Conservation (phyloP, 176 grass and related monocot genomes). For the Lolium rigidum region DNA sequence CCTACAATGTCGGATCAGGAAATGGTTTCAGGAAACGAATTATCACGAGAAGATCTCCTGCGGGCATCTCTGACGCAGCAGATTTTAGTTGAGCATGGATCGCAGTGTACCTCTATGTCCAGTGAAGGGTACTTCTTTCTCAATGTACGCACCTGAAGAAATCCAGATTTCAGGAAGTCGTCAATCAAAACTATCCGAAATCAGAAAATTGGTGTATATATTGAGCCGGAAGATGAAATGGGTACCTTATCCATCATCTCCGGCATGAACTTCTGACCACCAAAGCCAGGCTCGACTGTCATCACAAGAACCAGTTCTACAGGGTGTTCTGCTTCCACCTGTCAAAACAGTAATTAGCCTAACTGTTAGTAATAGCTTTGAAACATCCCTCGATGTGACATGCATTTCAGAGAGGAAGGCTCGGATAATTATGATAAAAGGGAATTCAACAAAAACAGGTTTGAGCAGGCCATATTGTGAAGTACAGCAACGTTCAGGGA, state of each 20-base stretch:
- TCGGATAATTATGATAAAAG: not conserved
- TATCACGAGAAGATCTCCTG: not conserved
- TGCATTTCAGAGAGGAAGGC: not conserved
- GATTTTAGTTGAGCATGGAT: not conserved
- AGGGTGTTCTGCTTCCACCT: slow-evolving; percentile 91
- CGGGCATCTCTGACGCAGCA: no score
- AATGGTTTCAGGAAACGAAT: slow-evolving; percentile 16
- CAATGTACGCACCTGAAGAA: slow-evolving; percentile 65
- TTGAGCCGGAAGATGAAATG: not conserved
- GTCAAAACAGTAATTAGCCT: slow-evolving; percentile 6
- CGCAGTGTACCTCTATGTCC: slow-evolving; percentile 77
- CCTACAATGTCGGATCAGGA: slow-evolving; percentile 42
- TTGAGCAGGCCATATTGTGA: not conserved
- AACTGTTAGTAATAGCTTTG: not conserved
- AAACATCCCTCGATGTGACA: not conserved
- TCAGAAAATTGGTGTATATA: not conserved
- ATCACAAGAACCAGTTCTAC: slow-evolving; percentile 97
- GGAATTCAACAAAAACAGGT: not conserved
- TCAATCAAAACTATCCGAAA: not conserved
- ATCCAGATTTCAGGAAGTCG: slow-evolving; percentile 31
- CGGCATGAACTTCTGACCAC: slow-evolving; percentile 97
- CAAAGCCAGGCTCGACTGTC: slow-evolving; percentile 99
- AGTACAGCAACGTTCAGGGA: not conserved
- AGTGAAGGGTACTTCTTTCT: slow-evolving; percentile 95
- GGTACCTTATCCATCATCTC: slow-evolving; percentile 98